Conservation (phyloP, 2,329 filamentous ascomycete species). For the Phoma sp. region DNA sequence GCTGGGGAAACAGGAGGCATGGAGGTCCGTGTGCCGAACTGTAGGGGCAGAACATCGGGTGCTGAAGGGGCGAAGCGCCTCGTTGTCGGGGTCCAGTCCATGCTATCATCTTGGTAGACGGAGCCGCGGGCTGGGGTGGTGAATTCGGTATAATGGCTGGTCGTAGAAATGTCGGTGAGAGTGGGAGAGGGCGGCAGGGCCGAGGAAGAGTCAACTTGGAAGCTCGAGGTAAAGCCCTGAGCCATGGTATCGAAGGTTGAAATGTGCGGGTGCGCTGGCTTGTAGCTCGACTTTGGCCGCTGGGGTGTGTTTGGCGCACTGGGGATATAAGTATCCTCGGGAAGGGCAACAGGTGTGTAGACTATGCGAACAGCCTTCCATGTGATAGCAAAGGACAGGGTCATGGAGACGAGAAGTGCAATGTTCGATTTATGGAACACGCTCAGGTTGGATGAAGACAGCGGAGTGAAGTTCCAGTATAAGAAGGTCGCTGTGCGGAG, state of each 20-base stretch:
- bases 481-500: conserved; percentile 56
- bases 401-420: conserved; percentile 54
- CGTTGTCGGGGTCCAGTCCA: conserved; percentile 74
- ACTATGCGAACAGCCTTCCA: conserved; percentile 64
- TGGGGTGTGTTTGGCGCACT: conserved; percentile 26
- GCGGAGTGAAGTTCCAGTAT: conserved; percentile 31
- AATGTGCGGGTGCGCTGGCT: conserved; percentile 31
- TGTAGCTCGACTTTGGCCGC: conserved; percentile 32
- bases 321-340: conserved; percentile 34
- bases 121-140: conserved; percentile 26
- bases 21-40: conserved; percentile 18
- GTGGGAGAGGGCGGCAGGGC: conserved; percentile 44
- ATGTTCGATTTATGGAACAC: conserved; percentile 60
- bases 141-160: conserved; percentile 32
- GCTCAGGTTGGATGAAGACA: conserved; percentile 25
- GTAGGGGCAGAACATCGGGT: conserved; percentile 29
- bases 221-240: conserved; percentile 47
- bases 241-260: conserved; percentile 44
- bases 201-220: conserved; percentile 41
- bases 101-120: conserved; percentile 57
- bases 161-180: conserved; percentile 30
- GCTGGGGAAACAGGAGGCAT: conserved; percentile 4
- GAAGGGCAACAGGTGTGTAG: conserved; percentile 48
- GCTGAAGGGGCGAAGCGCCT: conserved; percentile 47
- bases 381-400: conserved; percentile 34